phyloP scores from a whole-genome alignment of 495 filamentous ascomycete species.

The Penicillium mononematosum region DNA sequence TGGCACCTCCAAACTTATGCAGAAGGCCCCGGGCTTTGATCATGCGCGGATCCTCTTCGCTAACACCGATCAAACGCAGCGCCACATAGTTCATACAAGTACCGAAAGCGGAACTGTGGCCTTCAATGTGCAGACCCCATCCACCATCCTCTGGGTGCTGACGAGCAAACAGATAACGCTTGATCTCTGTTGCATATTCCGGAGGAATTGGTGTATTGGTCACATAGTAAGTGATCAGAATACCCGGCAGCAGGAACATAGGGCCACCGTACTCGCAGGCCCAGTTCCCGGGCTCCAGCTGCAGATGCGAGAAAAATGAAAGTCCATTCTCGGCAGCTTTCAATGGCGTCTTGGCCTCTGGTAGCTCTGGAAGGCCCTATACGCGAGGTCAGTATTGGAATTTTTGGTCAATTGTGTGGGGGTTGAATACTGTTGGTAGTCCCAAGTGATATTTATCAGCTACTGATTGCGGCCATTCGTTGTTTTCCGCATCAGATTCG shows the following conservation, averaged over 20 bases:
- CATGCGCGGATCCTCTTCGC: constrained; percentile 80
- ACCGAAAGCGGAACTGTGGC: constrained; percentile 88
- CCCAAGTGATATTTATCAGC: constrained; percentile 86
- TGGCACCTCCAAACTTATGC: constrained; percentile 82
- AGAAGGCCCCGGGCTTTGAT: constrained; percentile 80
- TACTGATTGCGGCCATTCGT: constrained; percentile 78
- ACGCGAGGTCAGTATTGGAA: constrained; percentile 4
- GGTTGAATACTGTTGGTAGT: constrained; percentile 55
- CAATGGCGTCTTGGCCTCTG: constrained; percentile 68
- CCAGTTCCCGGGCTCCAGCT: constrained; percentile 89
- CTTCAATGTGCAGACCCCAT: constrained; percentile 96
- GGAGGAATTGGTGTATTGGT: constrained; percentile 86
- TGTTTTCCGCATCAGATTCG: constrained; percentile 67
- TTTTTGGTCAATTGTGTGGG: background rate
- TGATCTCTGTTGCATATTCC: constrained; percentile 83
- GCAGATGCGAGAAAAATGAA: constrained; percentile 84
- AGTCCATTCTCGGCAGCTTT: constrained; percentile 79
- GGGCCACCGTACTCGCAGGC: constrained; percentile 94
- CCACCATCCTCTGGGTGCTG: constrained; percentile 88
- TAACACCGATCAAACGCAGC: constrained; percentile 83
- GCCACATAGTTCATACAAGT: constrained; percentile 87
- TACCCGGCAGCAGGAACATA: constrained; percentile 81
- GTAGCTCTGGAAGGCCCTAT: constrained; percentile 71
- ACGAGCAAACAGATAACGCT: constrained; percentile 85
- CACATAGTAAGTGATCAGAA: constrained; percentile 85